Percentiles rank a stretch among this genome's conserved stretches.
Conservation (phyloP, 176 grass and related monocot genomes). For the maize (Zea mays) region DNA sequence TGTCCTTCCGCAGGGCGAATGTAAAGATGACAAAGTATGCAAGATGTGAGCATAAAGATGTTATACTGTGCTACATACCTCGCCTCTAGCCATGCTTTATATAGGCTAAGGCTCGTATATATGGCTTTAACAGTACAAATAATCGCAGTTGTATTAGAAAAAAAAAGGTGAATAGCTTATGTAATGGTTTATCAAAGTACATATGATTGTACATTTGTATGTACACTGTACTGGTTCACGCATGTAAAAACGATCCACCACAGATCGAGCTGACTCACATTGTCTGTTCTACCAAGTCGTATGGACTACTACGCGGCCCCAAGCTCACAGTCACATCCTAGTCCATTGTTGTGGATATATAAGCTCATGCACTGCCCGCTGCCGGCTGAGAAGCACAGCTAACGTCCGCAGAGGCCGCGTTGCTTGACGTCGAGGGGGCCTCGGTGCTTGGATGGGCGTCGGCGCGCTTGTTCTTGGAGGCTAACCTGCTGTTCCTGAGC, state of each 20-base stretch:
- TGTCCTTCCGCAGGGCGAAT: constrained; percentile 44
- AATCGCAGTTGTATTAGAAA: neutral
- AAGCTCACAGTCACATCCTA: neutral
- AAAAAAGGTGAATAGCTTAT: neutral
- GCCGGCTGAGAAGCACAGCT: neutral
- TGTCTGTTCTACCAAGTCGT: neutral
- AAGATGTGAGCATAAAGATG: constrained; percentile 54
- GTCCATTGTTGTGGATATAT: neutral
- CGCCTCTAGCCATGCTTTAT: neutral
- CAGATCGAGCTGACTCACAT: neutral
- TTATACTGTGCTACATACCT: neutral
- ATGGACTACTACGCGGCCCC: neutral
- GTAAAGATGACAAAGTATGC: constrained; percentile 63
- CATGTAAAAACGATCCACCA: constrained; percentile 20
- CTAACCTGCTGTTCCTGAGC: constrained; percentile 39
- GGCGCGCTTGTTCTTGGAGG: constrained; percentile 24
- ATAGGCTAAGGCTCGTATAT: constrained; percentile 1
- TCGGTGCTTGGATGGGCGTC: neutral
- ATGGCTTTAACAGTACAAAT: neutral
- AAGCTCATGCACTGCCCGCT: neutral
- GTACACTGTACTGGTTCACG: neutral
- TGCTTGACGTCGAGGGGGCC: constrained; percentile 2
- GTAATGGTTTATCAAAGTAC: neutral
- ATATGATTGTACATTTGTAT: neutral
- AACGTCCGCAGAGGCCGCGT: neutral